Conservation (phyloP, 805 yeast species). For the Metschnikowia gruessii region DNA sequence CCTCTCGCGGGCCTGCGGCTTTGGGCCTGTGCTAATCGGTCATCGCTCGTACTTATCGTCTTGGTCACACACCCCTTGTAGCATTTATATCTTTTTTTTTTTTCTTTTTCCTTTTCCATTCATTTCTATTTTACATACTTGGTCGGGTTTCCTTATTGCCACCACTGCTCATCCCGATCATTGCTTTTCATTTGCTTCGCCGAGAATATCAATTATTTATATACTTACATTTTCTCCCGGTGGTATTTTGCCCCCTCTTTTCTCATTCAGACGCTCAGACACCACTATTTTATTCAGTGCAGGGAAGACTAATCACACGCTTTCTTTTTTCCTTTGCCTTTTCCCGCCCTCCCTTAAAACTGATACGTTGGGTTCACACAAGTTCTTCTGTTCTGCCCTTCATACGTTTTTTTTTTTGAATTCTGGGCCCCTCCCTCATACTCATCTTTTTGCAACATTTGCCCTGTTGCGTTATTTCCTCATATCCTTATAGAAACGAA, state of each 20-base stretch:
- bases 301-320: constrained; percentile 6
- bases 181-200: background rate
- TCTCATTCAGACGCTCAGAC: background rate
- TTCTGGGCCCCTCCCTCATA: background rate
- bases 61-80: background rate
- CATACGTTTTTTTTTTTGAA: background rate
- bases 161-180: background rate
- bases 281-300: background rate
- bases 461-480: background rate
- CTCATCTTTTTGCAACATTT: background rate
- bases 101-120: background rate
- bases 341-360: background rate
- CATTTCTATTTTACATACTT: background rate
- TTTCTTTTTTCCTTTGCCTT: background rate
- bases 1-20: constrained; percentile 5
- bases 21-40: constrained; percentile 3
- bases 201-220: background rate
- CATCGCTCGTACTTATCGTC: too few relatives aligned
- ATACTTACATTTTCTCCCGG: background rate
- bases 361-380: background rate
- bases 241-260: background rate
- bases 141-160: background rate
- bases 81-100: background rate
- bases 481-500: background rate
- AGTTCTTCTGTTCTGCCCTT: constrained; percentile 5